Base-by-base conservation (phyloP, 169 alveolate species). In the Plasmodium gonderi region DNA sequence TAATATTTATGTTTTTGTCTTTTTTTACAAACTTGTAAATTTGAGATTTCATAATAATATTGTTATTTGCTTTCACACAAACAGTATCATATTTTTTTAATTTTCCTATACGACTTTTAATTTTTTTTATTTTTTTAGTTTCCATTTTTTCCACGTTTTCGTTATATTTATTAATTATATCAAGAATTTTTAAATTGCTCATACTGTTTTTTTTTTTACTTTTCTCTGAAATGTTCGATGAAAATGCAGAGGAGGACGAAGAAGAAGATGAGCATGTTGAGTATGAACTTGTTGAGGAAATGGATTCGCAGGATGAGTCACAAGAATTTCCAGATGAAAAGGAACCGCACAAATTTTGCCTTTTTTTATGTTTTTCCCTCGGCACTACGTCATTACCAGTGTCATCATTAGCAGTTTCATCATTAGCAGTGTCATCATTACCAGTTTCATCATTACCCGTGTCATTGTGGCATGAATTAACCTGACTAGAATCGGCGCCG, bases 71-170 rank as follows among this genome's bases (percentile, higher is more conserved):
- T 44, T 67, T 68, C 23, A 81, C 36, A 72, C 72, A 5, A 26
- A 81, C 40, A 26, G 72, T 44, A 49, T 81, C 81, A 67, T 81
- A 81, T 81, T 81, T 81, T 20, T 42, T 12, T 31, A 81, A 72
- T 49, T 42, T 67, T 17, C 38, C 80, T 20, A 80, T 20, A 14
- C 40, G 74, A 44, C 51, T 67, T 40, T 26, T 33, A 14, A 68
- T 68, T 40, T 40, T 45, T 81, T 67, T 81, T 67, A 33, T 81
- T 29, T 67, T 64, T 68, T 68, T 81, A 8, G 4, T 47, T 23
- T 80, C 26, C 31, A 64, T 49, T 44, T 79, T 79, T 79, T 79
- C 51, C 20, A 20, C 12, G 40, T 51, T 79, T 45, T 64, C 79
- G 20, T 8, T 80, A 64, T 38, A 54, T 44, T 80, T 64, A 14